Percentiles rank a stretch among this genome's conserved stretches.
phyloP scores from a whole-genome alignment of 2,329 filamentous ascomycete species.

The Venturia oleaginea region DNA sequence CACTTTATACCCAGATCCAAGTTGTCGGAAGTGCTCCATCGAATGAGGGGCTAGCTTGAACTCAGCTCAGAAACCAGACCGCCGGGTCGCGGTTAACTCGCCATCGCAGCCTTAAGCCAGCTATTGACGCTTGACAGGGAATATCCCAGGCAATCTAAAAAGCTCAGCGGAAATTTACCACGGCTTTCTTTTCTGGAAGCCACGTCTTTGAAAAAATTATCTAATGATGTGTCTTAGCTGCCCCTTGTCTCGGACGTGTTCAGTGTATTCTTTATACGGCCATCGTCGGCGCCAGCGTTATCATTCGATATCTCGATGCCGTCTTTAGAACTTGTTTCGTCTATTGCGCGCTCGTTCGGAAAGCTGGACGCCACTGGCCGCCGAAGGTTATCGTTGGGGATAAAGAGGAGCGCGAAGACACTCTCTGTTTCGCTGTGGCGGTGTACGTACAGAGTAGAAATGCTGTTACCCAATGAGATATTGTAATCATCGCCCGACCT shows the following conservation, averaged over 20 bases:
- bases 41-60: not conserved
- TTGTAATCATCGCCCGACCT: not conserved
- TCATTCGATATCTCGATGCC: not conserved
- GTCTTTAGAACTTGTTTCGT: not conserved
- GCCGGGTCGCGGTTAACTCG: slow-evolving; percentile 4
- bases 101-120: not conserved
- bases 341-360: not conserved
- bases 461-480: not conserved
- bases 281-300: not conserved
- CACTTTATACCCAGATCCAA: slow-evolving; percentile 7
- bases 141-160: not conserved
- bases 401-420: not conserved
- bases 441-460: not conserved
- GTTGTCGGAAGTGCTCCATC: slow-evolving; percentile 4
- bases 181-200: not conserved
- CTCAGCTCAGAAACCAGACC: not conserved
- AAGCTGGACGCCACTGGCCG: not conserved
- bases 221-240: not conserved
- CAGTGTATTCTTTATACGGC: not conserved
- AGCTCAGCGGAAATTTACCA: not conserved
- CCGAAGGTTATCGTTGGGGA: not conserved
- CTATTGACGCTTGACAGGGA: not conserved
- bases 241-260: not conserved
- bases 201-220: not conserved
- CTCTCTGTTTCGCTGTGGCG: not conserved